A percentile compares a stretch with the other conserved stretches of the same genome.
phyloP scores from a whole-genome alignment of 176 grass and related monocot genomes.

The Puccinellia tenuiflora region DNA sequence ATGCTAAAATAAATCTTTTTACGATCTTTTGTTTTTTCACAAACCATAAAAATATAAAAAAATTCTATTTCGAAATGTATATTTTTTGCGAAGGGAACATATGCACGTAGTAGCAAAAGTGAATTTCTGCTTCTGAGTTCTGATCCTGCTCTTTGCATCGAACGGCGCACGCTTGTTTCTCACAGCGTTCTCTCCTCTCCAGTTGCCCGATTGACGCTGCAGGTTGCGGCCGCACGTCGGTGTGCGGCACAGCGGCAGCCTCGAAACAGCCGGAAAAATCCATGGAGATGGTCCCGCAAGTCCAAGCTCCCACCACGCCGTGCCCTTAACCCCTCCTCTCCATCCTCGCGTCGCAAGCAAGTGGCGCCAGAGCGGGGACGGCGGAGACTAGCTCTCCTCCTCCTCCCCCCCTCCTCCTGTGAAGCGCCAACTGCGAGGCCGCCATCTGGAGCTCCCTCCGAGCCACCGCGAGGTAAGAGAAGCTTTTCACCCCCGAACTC shows the following conservation, averaged over 20 bases:
- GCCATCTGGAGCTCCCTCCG: not conserved
- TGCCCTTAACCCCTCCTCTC: not conserved
- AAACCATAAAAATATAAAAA: no score
- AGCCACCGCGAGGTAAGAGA: not conserved
- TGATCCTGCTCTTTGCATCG: not conserved
- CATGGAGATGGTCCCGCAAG: not conserved
- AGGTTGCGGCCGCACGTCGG: not conserved
- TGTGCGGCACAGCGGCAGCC: not conserved
- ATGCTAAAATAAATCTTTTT: no score
- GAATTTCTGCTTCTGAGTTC: no score
- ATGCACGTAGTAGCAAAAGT: no score
- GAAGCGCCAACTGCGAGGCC: not conserved
- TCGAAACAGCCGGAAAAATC: not conserved
- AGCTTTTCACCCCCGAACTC: not conserved
- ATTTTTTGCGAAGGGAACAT: no score
- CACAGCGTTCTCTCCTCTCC: no score
- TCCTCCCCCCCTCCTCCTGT: not conserved
- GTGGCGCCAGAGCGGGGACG: not conserved
- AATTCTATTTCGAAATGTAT: no score
- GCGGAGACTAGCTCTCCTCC: not conserved
- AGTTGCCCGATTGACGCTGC: not conserved
- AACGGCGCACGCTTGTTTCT: no score
- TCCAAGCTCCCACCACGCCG: constrained; percentile 9
- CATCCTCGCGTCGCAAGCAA: not conserved
- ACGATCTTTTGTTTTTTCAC: no score